phyloP scores from a whole-genome alignment of 352 stramenopile genomes.

The Phytophthora europaea region DNA sequence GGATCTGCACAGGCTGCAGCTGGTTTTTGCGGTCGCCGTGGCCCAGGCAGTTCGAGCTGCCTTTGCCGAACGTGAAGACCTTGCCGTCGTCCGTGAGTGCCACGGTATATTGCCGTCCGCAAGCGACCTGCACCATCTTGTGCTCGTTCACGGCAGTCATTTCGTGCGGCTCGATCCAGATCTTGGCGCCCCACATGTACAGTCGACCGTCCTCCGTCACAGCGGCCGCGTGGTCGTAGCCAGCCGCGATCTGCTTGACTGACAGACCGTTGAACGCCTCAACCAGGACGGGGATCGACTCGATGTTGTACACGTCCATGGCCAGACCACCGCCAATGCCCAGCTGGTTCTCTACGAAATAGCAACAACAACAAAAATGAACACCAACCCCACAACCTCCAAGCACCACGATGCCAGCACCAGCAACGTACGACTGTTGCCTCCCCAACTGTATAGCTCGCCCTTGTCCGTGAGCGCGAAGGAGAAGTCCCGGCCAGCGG shows the following conservation, averaged over 20 bases:
- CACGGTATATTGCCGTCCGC: constrained; percentile 88
- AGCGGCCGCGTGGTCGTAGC: constrained; percentile 93
- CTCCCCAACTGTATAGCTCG: constrained; percentile 92
- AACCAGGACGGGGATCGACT: constrained; percentile 91
- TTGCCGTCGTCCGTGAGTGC: constrained; percentile 78
- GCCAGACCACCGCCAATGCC: constrained; percentile 89
- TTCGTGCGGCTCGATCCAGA: constrained; percentile 94
- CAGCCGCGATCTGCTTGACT: constrained; percentile 92
- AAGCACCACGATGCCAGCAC: background rate
- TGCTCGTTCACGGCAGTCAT: constrained; percentile 85
- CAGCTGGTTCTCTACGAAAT: constrained; percentile 83
- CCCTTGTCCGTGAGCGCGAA: constrained; percentile 88
- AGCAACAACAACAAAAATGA: constrained; percentile 15
- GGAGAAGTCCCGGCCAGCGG: constrained; percentile 90
- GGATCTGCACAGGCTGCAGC: constrained; percentile 87
- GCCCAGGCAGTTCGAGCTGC: constrained; percentile 88
- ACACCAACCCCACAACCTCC: background rate
- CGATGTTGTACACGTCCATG: constrained; percentile 96
- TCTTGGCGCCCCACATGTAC: constrained; percentile 91
- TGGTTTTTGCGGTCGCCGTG: constrained; percentile 92
- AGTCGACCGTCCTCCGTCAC: constrained; percentile 82
- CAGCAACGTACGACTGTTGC: constrained; percentile 89
- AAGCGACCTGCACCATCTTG: constrained; percentile 84
- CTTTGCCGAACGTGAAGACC: constrained; percentile 91
- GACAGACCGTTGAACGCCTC: constrained; percentile 73